Base-by-base conservation (phyloP, 208 protist genomes). In the Herpetomonas samuelpessoai region DNA sequence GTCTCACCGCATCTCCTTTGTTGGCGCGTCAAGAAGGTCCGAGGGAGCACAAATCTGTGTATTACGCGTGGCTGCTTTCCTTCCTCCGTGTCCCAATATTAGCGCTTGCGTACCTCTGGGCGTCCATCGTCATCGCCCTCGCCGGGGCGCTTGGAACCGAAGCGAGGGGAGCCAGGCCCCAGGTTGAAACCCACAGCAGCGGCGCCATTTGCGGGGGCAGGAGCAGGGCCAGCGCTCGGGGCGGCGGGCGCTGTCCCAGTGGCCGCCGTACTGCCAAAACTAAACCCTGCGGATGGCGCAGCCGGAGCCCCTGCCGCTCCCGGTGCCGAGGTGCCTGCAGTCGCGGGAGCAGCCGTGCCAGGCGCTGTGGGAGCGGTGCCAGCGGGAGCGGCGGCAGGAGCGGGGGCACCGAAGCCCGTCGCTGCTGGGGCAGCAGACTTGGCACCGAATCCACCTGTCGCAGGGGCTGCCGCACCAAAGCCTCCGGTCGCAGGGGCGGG, bases 401-500 rank as follows among this genome's bases (percentile, higher is more conserved):
- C 47, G 1, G 24, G 4, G 25, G 38, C 41, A 21, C 35, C 47
- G 53, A 50, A 24, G 24, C 50, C 61, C 16, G 21, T 39, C 56
- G 24, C 41, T 46, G n/a, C 28, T 48, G 61, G 26, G n/a, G 60
- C 30, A 39, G 54, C 26, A 9, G 74, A 3, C 3, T 52, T 29
- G 22, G 52, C 26, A 54, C 69, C 69, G 53, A 68, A 61, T 1
- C 65, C 65, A 53, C 57, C 41, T 19, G 59, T 46, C 19, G 30
- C 68, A n/a, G 62, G 39, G 19, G 67, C 41, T 30, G 61, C 18
- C 3, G 52, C 26, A 54, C 69, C 69, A 58, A 68, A 61, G 2
- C 65, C 65, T 48, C 57, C 41, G 26, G 59, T 46, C 19, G 30
- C 68, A n/a, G 62, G 39, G 19, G 67, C 41, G 21, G 51, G 18